Percentiles rank a stretch among this genome's conserved stretches.
phyloP scores from a whole-genome alignment of 768 basidiomycete species.

The Paxillus rubicundulus region DNA sequence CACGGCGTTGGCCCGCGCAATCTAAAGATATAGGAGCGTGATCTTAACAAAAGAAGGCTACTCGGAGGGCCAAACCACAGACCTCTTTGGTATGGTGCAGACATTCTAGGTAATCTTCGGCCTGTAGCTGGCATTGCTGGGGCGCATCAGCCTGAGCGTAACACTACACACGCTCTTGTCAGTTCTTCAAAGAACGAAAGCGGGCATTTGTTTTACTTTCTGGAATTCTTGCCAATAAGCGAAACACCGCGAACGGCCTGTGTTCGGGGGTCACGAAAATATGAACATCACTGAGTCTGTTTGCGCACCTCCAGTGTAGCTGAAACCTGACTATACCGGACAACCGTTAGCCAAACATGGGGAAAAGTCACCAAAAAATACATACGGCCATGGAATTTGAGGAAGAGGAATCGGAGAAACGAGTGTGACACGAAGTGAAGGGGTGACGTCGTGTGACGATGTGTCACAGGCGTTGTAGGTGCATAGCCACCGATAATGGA shows the following conservation, averaged over 20 bases:
- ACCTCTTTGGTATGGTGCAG: conserved; percentile 89
- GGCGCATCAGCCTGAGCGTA: conserved; percentile 81
- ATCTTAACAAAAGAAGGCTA: background rate
- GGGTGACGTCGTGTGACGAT: conserved; percentile 3
- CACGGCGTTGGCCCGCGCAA: conserved; percentile 64
- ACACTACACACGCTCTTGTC: conserved; percentile 50
- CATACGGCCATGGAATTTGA: conserved; percentile 39
- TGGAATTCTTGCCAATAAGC: conserved; percentile 90
- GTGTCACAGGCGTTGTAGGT: conserved; percentile 6
- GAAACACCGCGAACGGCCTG: conserved; percentile 86
- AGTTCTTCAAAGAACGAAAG: conserved; percentile 2
- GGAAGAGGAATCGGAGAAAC: conserved; percentile 6
- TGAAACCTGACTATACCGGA: conserved; percentile 55
- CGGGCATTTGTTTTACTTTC: conserved; percentile 42
- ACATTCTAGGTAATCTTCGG: conserved; percentile 90
- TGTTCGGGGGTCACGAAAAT: conserved; percentile 5
- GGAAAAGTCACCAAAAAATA: background rate
- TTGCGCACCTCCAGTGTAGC: conserved; percentile 57
- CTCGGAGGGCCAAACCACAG: conserved; percentile 20
- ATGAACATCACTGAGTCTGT: background rate
- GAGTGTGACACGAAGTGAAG: conserved; percentile 17
- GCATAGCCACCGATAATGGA: conserved; percentile 20
- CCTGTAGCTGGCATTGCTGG: conserved; percentile 62
- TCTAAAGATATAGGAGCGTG: conserved; percentile 33
- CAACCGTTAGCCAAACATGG: conserved; percentile 11